These are phyloP conservation scores for Neodidymelliopsis sp. DNA, from an alignment of 2,329 filamentous ascomycete species.

Conservation along the genomic window DNA sequence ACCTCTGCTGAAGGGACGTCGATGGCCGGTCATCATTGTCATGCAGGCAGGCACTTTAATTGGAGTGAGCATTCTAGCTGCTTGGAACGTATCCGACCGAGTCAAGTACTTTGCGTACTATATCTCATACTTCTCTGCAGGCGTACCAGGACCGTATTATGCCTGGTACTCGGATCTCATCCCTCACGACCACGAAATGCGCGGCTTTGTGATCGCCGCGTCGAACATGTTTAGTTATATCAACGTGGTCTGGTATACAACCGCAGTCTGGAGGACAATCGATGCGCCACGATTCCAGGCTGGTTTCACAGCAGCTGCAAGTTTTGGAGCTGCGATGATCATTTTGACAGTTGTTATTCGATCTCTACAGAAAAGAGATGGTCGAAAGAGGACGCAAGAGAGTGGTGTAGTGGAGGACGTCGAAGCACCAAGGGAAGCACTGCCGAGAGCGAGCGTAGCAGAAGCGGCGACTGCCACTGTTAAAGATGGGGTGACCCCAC, in stretches of 20 bases:
- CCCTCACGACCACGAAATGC: conserved; percentile 37
- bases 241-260: conserved; percentile 29
- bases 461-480: conserved; percentile 7
- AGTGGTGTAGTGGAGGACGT: conserved; percentile 10
- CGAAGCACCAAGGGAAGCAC: conserved; percentile 7
- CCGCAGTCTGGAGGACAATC: conserved; percentile 32
- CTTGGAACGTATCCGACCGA: conserved; percentile 55
- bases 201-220: conserved; percentile 33
- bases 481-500: conserved; percentile 3
- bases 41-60: conserved; percentile 51
- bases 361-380: conserved; percentile 26
- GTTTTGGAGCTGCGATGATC: conserved; percentile 32
- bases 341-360: conserved; percentile 21
- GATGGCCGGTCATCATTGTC: conserved; percentile 52
- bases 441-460: conserved; percentile 6
- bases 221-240: conserved; percentile 37
- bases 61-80: conserved; percentile 51
- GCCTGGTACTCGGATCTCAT: conserved; percentile 38
- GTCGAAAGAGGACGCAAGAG: conserved; percentile 19
- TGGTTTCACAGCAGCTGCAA: conserved; percentile 30
- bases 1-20: conserved; percentile 33
- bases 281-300: conserved; percentile 31
- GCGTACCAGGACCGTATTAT: conserved; percentile 35
- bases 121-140: conserved; percentile 30
- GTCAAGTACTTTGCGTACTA: conserved; percentile 51